phyloP scores from a whole-genome alignment of 257 asterid species.

The Forsythia suspensa region DNA sequence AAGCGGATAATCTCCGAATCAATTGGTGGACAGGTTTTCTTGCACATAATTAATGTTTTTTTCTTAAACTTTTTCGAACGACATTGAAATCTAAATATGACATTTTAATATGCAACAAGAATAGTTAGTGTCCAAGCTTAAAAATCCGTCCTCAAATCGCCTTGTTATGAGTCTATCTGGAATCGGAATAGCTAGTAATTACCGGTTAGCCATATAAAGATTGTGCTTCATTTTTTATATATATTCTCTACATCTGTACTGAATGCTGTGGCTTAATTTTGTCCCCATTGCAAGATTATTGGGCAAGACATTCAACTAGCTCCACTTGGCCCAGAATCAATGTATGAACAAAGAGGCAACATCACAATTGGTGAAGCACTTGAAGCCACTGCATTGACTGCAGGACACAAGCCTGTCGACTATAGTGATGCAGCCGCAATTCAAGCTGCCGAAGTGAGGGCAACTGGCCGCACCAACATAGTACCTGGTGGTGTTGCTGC shows the following conservation, averaged over 20 bases:
- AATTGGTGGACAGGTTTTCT: slow-evolving; percentile 26
- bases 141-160: not conserved
- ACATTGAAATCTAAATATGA: not conserved
- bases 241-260: not conserved
- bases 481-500: slow-evolving; percentile 98
- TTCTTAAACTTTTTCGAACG: not conserved
- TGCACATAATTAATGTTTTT: not conserved
- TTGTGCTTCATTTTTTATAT: not conserved
- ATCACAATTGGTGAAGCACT: slow-evolving; percentile 97
- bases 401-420: slow-evolving; percentile 85
- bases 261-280: not conserved
- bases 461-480: slow-evolving; percentile 89
- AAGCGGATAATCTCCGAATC: slow-evolving; percentile 12
- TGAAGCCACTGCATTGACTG: slow-evolving; percentile 87
- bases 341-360: slow-evolving; percentile 38
- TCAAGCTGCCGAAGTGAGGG: slow-evolving; percentile 98
- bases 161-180: not conserved
- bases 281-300: slow-evolving; percentile 17
- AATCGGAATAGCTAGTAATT: not conserved
- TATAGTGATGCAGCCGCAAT: slow-evolving; percentile 96
- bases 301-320: slow-evolving; percentile 27
- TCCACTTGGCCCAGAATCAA: slow-evolving; percentile 24
- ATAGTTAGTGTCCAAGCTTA: not conserved
- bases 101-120: not conserved
- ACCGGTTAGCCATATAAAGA: not conserved